Conservation (phyloP, 2,329 filamentous ascomycete species). For the Aspergillus novoparasiticus region DNA sequence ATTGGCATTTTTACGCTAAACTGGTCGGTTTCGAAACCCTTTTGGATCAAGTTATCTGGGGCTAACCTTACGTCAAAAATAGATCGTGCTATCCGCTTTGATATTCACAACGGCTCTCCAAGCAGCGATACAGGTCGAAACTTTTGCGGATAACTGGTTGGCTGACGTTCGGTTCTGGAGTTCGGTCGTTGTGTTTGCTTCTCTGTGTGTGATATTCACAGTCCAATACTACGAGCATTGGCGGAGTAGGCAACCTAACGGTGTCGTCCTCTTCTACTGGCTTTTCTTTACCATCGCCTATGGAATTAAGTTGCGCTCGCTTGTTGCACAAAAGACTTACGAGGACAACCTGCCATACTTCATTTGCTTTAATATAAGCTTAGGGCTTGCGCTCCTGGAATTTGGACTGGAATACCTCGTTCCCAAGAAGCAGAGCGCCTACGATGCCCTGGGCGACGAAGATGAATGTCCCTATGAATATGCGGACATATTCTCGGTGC, state of each 20-base stretch:
- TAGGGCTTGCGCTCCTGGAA: conserved; percentile 69
- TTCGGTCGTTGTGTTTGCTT: conserved; percentile 69
- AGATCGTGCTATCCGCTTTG: conserved; percentile 68
- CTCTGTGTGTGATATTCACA: conserved; percentile 72
- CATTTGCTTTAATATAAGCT: conserved; percentile 69
- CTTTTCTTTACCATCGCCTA: conserved; percentile 78
- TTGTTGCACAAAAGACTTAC: conserved; percentile 77
- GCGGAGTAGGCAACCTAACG: conserved; percentile 80
- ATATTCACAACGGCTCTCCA: conserved; percentile 71
- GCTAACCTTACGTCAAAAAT: conserved; percentile 10
- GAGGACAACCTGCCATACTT: conserved; percentile 71
- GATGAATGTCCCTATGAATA: conserved; percentile 80
- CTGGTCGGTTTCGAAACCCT: conserved; percentile 60
- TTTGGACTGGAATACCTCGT: conserved; percentile 84
- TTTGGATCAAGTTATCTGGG: neutral
- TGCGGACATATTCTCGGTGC: conserved; percentile 86
- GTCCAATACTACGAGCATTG: conserved; percentile 87
- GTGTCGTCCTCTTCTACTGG: conserved; percentile 90
- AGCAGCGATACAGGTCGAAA: conserved; percentile 73
- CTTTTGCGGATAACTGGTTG: conserved; percentile 70
- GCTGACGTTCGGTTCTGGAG: conserved; percentile 87
- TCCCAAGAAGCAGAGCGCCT: conserved; percentile 73
- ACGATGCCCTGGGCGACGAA: conserved; percentile 66
- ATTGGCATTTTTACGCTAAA: conserved; percentile 93
- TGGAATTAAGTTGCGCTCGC: conserved; percentile 80